phyloP scores from a whole-genome alignment of 2,329 filamentous ascomycete species.

The Cladosporium sp. region DNA sequence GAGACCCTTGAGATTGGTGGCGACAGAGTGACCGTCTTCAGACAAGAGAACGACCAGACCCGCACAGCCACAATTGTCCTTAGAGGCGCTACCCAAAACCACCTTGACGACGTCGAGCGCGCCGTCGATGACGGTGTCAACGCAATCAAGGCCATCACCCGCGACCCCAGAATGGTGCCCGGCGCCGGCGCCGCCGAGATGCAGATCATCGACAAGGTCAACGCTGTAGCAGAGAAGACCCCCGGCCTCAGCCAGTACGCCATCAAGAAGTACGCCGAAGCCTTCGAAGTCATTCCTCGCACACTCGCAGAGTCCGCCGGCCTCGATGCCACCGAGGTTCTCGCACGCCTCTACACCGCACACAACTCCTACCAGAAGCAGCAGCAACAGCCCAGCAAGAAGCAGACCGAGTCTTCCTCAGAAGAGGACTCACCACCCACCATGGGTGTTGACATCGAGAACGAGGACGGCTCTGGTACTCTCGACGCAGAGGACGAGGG shows the following conservation, averaged over 20 bases:
- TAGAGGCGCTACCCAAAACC: constrained; percentile 94
- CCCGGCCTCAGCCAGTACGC: constrained; percentile 92
- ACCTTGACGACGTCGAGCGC: constrained; percentile 94
- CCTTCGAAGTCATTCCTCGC: constrained; percentile 94
- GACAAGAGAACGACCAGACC: constrained; percentile 90
- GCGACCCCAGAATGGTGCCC: constrained; percentile 85
- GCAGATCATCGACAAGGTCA: constrained; percentile 89
- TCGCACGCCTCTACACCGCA: constrained; percentile 88
- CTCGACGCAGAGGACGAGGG: constrained; percentile 84
- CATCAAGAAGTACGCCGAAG: constrained; percentile 96
- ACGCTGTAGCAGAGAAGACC: constrained; percentile 87
- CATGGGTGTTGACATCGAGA: constrained; percentile 93
- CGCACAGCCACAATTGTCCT: constrained; percentile 93
- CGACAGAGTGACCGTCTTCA: constrained; percentile 96
- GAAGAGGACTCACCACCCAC: constrained; percentile 80
- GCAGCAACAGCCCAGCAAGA: constrained; percentile 21
- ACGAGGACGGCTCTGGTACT: constrained; percentile 75
- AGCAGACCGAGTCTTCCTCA: constrained; percentile 39
- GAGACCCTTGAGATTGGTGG: constrained; percentile 98
- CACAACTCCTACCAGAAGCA: constrained; percentile 51
- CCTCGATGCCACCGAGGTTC: constrained; percentile 93
- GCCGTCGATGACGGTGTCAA: constrained; percentile 98
- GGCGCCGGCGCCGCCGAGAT: constrained; percentile 94
- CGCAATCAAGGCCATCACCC: constrained; percentile 96
- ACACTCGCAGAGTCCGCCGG: constrained; percentile 94